Base-by-base conservation (phyloP, 345 rosid genomes). In the Schrenkiella parvula region DNA sequence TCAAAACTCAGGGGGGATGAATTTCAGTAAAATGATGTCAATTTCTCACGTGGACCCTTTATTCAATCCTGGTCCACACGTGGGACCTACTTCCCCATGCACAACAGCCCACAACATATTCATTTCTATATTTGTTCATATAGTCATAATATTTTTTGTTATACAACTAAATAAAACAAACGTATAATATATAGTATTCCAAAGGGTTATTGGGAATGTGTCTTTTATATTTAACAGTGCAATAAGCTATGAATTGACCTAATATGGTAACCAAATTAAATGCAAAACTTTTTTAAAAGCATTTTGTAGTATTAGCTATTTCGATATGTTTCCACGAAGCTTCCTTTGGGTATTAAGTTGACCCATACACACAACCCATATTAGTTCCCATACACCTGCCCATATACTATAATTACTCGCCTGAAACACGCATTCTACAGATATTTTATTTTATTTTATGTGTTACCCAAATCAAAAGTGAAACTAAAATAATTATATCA, bases 1-100 rank as follows among this genome's bases (percentile, higher is more conserved):
- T 70, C 80, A 64, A 80, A 73, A 70, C 51, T 72, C 80, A 80
- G 90, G 88, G 96, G 92, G 88, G 88, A 84, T 83, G 96, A 87
- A 89, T 77, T 83, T 74, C 72, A 77, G 74, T 59, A 53, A 37
- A 41, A 74, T 73, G 68, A 51, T 82, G 85, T 83, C 87, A 85
- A 81, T 64, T 57, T 76, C 62, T 81, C 88, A 84, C 83, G 96
- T 85, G 92, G 88, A 82, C 82, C 88, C 84, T 80, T 64, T 64
- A 70, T 70, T 63, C 47, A 43, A 12, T 35, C 43, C 10, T 53
- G 79, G 37, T 69, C 79, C 79, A 76, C 66, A 76, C 61, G 13
- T 53, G 19, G 79, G 79, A 22, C 74, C 74, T 23, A 75, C 63
- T 52, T 75, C 64, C 73, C 79, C 74, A 75, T 75, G 69, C 79